Base-by-base conservation (phyloP, 2,329 filamentous ascomycete species). In the Acephala macrosclerotiorum region DNA sequence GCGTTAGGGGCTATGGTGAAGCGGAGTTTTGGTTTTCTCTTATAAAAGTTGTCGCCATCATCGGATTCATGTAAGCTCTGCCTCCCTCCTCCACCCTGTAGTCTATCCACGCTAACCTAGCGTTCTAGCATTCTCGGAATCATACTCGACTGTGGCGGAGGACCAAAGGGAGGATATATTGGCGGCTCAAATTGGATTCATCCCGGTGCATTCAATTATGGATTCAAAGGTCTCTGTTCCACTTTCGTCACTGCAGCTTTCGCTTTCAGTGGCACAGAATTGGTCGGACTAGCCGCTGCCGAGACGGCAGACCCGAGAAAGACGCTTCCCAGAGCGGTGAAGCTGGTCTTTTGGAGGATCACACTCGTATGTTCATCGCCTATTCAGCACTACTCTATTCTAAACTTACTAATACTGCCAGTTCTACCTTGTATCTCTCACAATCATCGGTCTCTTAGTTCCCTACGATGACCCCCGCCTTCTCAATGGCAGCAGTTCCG, bases 51-150 rank as follows among this genome's bases (percentile, higher is more conserved):
- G 71, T 78, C 6, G 85, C 87, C 22, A 85, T 87, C 67, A 77
- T 83, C 11, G 87, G 87, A 7, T 89, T 90, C 75, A 89, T 90
- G 59, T 60, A 55, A 29, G 49, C 9, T 7, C 3, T 45, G 3
- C 20, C 42, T 8, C 12, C 2, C 42, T 45, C n/a, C 12, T 6
- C n/a, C n/a, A 20, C 11, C n/a, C n/a, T 33, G 29, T 33, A 5
- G 4, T 9, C 29, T 33, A 4, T 33, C 29, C 29, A 33, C 9
- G 4, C 29, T 33, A 33, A 33, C 29, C 9, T 33, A 33, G 4
- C 2, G 7, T 9, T 22, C 35, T 75, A 90, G 91, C 74, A 83
- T 91, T 69, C 78, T 89, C 29, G 87, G 84, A 51, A 87, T 89
- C 63, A 76, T 88, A 63, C 83, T 89, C 72, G 82, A 87, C 75